phyloP scores from a whole-genome alignment of 345 rosid genomes.

The Eucalyptus viminalis region DNA sequence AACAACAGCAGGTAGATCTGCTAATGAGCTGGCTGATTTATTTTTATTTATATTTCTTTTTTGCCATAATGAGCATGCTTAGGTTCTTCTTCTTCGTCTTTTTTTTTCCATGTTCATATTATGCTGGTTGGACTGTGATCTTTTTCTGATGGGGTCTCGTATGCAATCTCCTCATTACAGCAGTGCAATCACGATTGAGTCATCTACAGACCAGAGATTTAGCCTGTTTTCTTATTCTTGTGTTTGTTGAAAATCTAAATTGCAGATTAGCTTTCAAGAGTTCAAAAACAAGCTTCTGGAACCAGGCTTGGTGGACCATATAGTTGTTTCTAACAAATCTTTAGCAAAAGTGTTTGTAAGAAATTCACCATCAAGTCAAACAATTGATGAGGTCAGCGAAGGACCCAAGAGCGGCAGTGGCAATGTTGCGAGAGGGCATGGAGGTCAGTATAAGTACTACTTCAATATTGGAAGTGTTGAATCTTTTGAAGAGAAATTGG shows the following conservation, averaged over 20 bases:
- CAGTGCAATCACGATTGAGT: background rate
- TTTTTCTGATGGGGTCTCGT: background rate
- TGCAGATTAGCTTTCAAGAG: slow-evolving; percentile 96
- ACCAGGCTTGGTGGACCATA: slow-evolving; percentile 87
- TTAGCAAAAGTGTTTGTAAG: slow-evolving; percentile 83
- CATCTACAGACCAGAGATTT: background rate
- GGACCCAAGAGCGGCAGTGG: slow-evolving; percentile 14
- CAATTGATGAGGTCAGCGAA: slow-evolving; percentile 25
- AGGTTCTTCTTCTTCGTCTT: background rate
- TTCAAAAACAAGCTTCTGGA: slow-evolving; percentile 92
- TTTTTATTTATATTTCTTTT: background rate
- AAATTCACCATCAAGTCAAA: slow-evolving; percentile 27
- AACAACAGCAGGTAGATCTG: slow-evolving; percentile 51
- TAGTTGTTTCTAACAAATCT: slow-evolving; percentile 78
- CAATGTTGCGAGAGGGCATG: slow-evolving; percentile 22
- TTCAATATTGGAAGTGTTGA: slow-evolving; percentile 87
- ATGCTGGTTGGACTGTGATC: background rate
- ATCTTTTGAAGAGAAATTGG: slow-evolving; percentile 85
- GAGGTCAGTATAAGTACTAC: slow-evolving; percentile 62
- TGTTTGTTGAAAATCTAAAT: background rate
- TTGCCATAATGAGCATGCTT: background rate
- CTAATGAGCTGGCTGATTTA: background rate
- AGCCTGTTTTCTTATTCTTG: background rate
- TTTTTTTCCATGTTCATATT: background rate
- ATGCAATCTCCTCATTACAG: background rate